phyloP scores from a whole-genome alignment of 139 green algal species.

The Diplosphaera chodatii region DNA sequence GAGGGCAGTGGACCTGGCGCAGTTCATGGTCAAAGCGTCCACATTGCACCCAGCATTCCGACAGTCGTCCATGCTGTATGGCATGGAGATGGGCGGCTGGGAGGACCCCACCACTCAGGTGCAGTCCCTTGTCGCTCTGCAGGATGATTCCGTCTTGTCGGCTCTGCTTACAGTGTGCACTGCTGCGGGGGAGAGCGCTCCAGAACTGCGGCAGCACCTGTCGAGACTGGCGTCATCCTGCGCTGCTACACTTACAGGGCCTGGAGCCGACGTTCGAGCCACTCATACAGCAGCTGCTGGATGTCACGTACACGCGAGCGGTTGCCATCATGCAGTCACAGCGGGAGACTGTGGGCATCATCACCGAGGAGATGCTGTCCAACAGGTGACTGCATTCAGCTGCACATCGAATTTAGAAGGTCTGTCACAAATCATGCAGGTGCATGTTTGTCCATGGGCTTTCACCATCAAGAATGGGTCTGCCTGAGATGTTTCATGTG shows the following conservation, averaged over 20 bases:
- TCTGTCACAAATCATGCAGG: too few species aligned
- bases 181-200: too few species aligned
- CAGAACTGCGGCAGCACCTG: too few species aligned
- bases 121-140: too few species aligned
- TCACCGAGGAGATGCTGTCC: not conserved
- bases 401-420: too few species aligned
- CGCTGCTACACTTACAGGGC: too few species aligned
- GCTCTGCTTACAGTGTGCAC: too few species aligned
- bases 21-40: slow-evolving; percentile 51
- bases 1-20: slow-evolving; percentile 42
- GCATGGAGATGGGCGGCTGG: slow-evolving; percentile 29
- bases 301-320: slow-evolving; percentile 26
- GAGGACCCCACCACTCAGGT: slow-evolving; percentile 36
- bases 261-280: slow-evolving; percentile 11
- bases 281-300: slow-evolving; percentile 33
- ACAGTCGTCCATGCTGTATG: slow-evolving; percentile 18
- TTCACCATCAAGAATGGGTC: too few species aligned
- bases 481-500: too few species aligned
- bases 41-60: slow-evolving; percentile 44
- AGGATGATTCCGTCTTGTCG: too few species aligned
- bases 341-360: not conserved
- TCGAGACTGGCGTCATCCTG: too few species aligned
- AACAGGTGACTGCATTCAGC: not conserved
- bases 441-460: too few species aligned
- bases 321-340: slow-evolving; percentile 13